Percentiles rank a stretch among this genome's conserved stretches.
phyloP scores from a whole-genome alignment of 306 rosid genomes.

The Parietaria judaica region DNA sequence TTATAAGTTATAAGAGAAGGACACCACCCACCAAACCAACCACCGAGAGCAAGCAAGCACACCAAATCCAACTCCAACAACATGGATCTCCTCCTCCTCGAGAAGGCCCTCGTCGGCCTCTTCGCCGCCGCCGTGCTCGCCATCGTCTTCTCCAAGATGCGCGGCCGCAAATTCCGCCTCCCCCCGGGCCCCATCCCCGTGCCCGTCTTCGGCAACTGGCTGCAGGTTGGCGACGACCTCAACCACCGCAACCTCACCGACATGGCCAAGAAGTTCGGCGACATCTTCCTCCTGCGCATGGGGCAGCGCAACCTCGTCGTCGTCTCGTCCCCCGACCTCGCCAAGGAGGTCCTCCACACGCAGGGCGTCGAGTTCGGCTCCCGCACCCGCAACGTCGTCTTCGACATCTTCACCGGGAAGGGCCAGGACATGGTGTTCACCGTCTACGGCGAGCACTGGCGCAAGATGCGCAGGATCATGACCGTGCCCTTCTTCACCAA shows the following conservation, averaged over 20 bases:
- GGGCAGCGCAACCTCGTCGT: conserved; percentile 12
- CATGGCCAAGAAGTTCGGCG: conserved; percentile 3
- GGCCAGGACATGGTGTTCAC: conserved; percentile 13
- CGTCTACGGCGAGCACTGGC: conserved; percentile 14
- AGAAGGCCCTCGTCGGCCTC: conserved; percentile 10
- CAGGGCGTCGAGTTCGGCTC: conserved; percentile 14
- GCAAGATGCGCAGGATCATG: conserved; percentile 12
- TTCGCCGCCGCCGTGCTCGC: conserved; percentile 2
- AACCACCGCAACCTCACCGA: conserved; percentile 13
- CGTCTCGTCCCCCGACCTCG: conserved; percentile 3
- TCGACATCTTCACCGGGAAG: conserved; percentile 7
- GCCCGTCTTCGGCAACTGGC: conserved; percentile 10
- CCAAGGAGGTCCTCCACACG: conserved; percentile 12
- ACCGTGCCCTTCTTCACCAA: conserved; percentile 8
- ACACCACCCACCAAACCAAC: not conserved
- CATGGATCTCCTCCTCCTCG: conserved; percentile 5
- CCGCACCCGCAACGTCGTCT: conserved; percentile 10
- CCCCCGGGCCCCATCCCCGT: conserved; percentile 3
- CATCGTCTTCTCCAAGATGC: conserved; percentile 1
- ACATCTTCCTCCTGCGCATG: conserved; percentile 9
- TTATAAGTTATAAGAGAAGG: too few species aligned
- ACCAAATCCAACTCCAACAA: too few species aligned
- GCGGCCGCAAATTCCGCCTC: not conserved
- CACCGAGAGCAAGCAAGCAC: not conserved
- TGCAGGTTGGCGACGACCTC: conserved; percentile 8